Evolutionary conservation across 2,329 filamentous ascomycete species (phyloP), one percentile per base, ranked within the genome.

Genomic region (Alternaria solani): DNA sequence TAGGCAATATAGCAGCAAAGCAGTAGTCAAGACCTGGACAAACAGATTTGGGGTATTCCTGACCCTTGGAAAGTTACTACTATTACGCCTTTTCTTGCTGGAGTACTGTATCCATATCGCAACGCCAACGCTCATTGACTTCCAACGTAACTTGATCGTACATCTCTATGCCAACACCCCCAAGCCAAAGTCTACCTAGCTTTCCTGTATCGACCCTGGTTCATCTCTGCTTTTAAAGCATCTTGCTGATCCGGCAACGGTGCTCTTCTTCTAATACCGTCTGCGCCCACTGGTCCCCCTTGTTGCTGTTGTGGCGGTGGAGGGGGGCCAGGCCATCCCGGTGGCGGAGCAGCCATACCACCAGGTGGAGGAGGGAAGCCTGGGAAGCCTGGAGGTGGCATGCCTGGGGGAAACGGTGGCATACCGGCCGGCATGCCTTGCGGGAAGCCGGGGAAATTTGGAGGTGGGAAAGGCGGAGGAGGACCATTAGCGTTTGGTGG

Each of bases 211-310:
- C 83, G 79, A 11, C 84, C 84, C 64, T 81, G 81, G 63, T 85
- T 86, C 82, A 94, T 92, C 78, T 94, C 91, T 77, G 90, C 87
- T 68, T 89, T 87, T 68, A 96, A 79, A 68, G 91, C 94, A 75
- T 95, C 93, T 73, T 91, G 88, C 79, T 96, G 93, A 74, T 91
- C 94, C 0, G 93, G 93, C 43, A 96, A 79, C 8, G 91, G 92
- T 6, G 86, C 91, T 62, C 89, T 81, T 67, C 59, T 75, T 25
- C 71, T 76, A 46, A 75, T 75, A 4, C 57, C 58, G 43, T 52
- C 56, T 16, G 34, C 48, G 23, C 43, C 65, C 12, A 57, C 62
- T 6, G 64, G 54, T 9, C 62, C 75, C 71, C 44, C 56, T 18
- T 62, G 76, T 41, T 63, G 62, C 9, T 59, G 57, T 20, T 39